Percentiles rank a stretch among this genome's conserved stretches.
Evolutionary conservation across 352 stramenopile species (phyloP).

Genomic region (Globisporangium irregulare): DNA sequence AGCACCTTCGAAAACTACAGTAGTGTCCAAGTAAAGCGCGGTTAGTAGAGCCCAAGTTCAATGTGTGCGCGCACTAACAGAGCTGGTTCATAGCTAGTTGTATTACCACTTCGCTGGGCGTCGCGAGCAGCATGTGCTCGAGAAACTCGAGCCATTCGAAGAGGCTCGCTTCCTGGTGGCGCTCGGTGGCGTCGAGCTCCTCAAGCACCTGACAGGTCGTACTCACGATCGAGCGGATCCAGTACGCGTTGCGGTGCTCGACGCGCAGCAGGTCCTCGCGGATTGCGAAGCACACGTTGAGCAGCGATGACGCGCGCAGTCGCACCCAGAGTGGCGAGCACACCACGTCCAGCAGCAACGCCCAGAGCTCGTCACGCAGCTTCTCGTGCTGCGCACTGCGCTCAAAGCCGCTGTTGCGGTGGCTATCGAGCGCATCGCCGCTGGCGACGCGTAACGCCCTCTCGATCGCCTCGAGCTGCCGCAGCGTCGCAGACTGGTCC

Average conservation of each 20-base stretch:
- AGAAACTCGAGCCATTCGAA: conserved; percentile 70
- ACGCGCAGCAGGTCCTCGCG: conserved; percentile 24
- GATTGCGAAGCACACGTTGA: conserved; percentile 44
- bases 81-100: too few species aligned
- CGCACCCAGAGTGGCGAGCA: conserved; percentile 64
- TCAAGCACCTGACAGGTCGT: conserved; percentile 67
- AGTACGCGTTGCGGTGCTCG: conserved; percentile 27
- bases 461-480: conserved; percentile 46
- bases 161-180: conserved; percentile 39
- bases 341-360: conserved; percentile 63
- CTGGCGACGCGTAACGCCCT: conserved; percentile 23
- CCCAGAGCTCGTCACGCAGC: conserved; percentile 50
- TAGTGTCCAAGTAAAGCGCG: neutral
- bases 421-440: neutral
- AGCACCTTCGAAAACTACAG: conserved; percentile 37
- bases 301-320: conserved; percentile 53
- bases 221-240: conserved; percentile 67
- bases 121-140: conserved; percentile 44
- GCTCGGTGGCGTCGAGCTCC: conserved; percentile 42
- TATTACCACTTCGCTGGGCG: conserved; percentile 29
- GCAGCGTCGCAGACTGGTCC: conserved; percentile 49
- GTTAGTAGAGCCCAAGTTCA: neutral
- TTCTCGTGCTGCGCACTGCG: conserved; percentile 16
- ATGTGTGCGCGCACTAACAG: too few species aligned
- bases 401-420: conserved; percentile 17